Base-by-base conservation (phyloP, 768 basidiomycete genomes). In the Lactarius psammicola region DNA sequence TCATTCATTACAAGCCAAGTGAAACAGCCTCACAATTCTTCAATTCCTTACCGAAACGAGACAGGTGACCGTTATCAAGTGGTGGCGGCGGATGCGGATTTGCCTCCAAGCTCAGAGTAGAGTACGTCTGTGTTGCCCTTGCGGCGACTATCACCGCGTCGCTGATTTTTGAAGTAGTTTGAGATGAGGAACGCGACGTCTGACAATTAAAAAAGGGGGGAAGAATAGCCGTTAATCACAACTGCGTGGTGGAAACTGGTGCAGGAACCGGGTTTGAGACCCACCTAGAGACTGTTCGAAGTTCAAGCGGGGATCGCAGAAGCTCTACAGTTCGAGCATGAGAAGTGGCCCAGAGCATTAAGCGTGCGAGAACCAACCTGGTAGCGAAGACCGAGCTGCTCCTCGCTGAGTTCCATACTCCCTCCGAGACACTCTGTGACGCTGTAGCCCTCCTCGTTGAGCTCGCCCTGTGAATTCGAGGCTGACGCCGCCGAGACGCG, bases 401-500 rank as follows among this genome's bases (percentile, higher is more conserved):
- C 90, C 74, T 98, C 96, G 55, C 81, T 84, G 42, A 98, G 79
- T 73, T 92, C 89, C 95, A 98, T 98, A 69, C 93, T 96, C 1
- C 96, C 97, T 5, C 97, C 97, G 11, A 95, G 80, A 73, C 95
- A 98, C 75, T 98, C 97, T 0, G 97, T 99, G 51, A 99, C 97
- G 68, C 91, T 66, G 56, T 69, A 69, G 10, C 69, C 68, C 33
- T 69, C 62, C 40, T 91, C 89, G 66, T 91, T 93, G 36, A 95
- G 77, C 74, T 97, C 95, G 15, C 94, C 94, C n/a, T 0, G 95
- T 97, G 71, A 97, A 88, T 75, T 96, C 95, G 26, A 97, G 84
- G 72, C 91, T 92, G 18, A 96, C 89, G 1, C 87, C 89, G 7
- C 89, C 89, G 0, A 98, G 81, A 36, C 87, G 84, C 4, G 94